Percentiles rank a stretch among this genome's conserved stretches.
These are phyloP conservation scores for Fraxinus pennsylvanica DNA, from an alignment of 257 asterid species.

Conservation along the genomic window DNA sequence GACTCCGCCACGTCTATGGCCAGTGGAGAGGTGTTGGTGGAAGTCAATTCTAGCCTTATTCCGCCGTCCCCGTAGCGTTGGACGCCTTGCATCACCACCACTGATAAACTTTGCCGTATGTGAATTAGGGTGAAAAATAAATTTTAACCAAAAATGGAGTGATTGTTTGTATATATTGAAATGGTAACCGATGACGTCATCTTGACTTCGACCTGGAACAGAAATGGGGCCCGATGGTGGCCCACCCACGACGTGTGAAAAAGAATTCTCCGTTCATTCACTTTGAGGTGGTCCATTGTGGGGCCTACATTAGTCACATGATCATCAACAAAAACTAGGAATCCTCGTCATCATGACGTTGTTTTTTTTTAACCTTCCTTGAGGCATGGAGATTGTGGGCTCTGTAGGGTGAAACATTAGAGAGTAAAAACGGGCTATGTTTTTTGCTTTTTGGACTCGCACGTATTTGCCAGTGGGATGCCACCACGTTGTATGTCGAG, in stretches of 20 bases:
- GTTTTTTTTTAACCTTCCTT: constrained; percentile 23
- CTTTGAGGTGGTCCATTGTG: not conserved
- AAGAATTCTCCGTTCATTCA: not conserved
- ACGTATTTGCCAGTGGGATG: not conserved
- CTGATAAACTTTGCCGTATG: not conserved
- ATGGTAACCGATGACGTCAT: constrained; percentile 29
- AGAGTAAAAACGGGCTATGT: not conserved
- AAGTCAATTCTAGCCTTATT: constrained; percentile 63
- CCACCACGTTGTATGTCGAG: not conserved
- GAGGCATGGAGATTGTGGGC: constrained; percentile 28
- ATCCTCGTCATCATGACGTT: constrained; percentile 28
- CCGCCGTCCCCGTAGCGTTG: constrained; percentile 52
- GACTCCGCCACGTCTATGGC: constrained; percentile 73
- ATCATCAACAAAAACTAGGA: not conserved
- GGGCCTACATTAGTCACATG: constrained; percentile 28
- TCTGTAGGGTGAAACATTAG: not conserved
- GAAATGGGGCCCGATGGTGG: not conserved
- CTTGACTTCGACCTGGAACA: constrained; percentile 19
- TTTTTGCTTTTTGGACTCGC: not conserved
- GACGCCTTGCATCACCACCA: constrained; percentile 60
- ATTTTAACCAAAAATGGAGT: constrained; percentile 17
- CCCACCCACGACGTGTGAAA: constrained; percentile 27
- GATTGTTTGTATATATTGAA: constrained; percentile 21
- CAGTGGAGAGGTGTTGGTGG: constrained; percentile 59
- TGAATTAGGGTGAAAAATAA: not conserved